Base-by-base conservation (phyloP, 371 early-diverging fungal species). In the Mortierella sp. region DNA sequence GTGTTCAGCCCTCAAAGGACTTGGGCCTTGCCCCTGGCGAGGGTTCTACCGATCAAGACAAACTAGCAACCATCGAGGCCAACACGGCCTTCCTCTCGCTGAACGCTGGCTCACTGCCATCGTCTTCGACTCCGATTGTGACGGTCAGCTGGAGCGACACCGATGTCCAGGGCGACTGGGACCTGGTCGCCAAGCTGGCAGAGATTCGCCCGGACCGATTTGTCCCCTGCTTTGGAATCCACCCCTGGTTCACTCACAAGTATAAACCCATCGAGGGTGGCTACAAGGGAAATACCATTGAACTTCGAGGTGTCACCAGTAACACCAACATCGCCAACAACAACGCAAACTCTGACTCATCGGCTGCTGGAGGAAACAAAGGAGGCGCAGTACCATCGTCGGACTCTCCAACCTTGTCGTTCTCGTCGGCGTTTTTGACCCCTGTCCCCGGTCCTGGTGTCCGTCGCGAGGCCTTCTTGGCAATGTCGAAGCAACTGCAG, bases 201-300 rank as follows among this genome's bases (percentile, higher is more conserved):
- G 53, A 64, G 19, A 64, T 66, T 58, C 47, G 80, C 47, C 76
- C 80, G 11, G 74, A 81, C 31, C 70, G 74, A 53, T 65, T 89
- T 11, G 70, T 93, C 11, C 88, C 91, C 2, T 90, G 86, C 11
- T 88, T 90, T 69, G 94, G 94, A 4, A 77, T 94, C 64, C 94
- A 94, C 76, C 94, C 94, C 10, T 94, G 93, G 94, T 93, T 92
- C 76, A 88, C 89, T 6, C 82, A 81, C 82, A 81, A 81, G 74
- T 81, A 81, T 41, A 66, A 37, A 31, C 47, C 81, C 6, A 44
- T 80, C 4, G 76, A 80, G 52, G 66, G 64, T 39, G 37, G 37
- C 8, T 47, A 63, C 13, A 43, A 63, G 16, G 67, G 77, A 5
- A 53, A 41, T 9, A 50, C 39, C 0, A 14, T 80, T 14, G 77